A percentile compares a stretch with the other conserved stretches of the same genome.
These are phyloP conservation scores for Alternaria sp. DNA, from an alignment of 2,329 filamentous ascomycete genomes.

Conservation along the genomic window DNA sequence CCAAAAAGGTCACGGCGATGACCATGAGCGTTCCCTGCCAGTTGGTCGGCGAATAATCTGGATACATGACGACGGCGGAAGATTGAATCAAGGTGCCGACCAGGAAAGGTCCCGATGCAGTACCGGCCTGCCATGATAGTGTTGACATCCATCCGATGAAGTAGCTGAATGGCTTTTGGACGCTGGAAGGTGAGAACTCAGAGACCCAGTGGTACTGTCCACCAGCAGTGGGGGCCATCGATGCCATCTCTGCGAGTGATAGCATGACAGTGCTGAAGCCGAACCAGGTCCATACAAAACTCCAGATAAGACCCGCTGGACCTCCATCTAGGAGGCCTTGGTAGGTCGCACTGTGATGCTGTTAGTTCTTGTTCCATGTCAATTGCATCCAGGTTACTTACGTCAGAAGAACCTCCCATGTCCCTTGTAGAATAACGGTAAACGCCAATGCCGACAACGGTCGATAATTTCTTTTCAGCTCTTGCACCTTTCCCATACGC, in stretches of 20 bases:
- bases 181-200: constrained; percentile 42
- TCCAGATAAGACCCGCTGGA: constrained; percentile 47
- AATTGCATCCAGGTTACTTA: constrained; percentile 13
- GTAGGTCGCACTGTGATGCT: constrained; percentile 32
- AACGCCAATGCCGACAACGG: constrained; percentile 46
- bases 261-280: constrained; percentile 46
- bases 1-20: constrained; percentile 56
- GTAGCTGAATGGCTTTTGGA: constrained; percentile 42
- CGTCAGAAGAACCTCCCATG: constrained; percentile 48
- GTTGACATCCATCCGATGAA: constrained; percentile 59
- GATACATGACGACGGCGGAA: constrained; percentile 54
- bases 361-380: constrained; percentile 9
- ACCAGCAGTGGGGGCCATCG: constrained; percentile 48
- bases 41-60: constrained; percentile 52
- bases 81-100: constrained; percentile 60
- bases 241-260: constrained; percentile 49
- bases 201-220: constrained; percentile 51
- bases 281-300: constrained; percentile 48
- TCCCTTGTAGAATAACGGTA: constrained; percentile 46
- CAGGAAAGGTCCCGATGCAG: constrained; percentile 59
- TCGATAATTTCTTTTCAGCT: constrained; percentile 47
- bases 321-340: constrained; percentile 46
- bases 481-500: constrained; percentile 48
- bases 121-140: constrained; percentile 61
- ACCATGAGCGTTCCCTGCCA: constrained; percentile 62